Evolutionary conservation across 345 rosid species (phyloP).

Genomic region (Lenwebbia sp.): DNA sequence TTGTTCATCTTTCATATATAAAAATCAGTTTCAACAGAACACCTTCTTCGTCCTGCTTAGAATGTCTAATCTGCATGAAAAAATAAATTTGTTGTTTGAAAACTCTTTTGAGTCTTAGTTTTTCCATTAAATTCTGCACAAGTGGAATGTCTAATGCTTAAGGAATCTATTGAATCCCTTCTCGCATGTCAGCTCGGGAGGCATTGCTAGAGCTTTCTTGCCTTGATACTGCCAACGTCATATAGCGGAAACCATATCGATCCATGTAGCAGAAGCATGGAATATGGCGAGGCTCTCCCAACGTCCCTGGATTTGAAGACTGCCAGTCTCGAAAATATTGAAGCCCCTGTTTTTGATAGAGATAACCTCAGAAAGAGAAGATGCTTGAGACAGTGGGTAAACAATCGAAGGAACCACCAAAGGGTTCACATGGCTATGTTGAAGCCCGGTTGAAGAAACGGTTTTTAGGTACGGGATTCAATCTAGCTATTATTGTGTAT

Average conservation of each 20-base stretch:
- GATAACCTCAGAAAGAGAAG: conserved; percentile 35
- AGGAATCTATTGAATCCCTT: neutral
- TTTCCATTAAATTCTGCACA: neutral
- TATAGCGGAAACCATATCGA: conserved; percentile 34
- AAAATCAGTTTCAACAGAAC: neutral
- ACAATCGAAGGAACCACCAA: conserved; percentile 55
- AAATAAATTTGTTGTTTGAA: neutral
- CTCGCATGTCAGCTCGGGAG: neutral
- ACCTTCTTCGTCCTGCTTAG: neutral
- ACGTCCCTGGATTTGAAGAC: conserved; percentile 19
- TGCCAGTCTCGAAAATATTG: conserved; percentile 21
- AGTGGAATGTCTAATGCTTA: neutral
- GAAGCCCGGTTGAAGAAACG: conserved; percentile 59
- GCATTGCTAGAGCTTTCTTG: conserved; percentile 8
- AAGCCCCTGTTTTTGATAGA: conserved; percentile 31
- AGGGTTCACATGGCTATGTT: conserved; percentile 52
- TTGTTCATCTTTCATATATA: neutral
- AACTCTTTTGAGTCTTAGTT: neutral
- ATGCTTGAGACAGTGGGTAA: conserved; percentile 47
- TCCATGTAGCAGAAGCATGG: conserved; percentile 40
- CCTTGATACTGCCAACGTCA: conserved; percentile 10
- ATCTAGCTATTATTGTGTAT: neutral
- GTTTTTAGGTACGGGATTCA: neutral
- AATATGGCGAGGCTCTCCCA: conserved; percentile 46
- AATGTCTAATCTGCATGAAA: neutral